Base-by-base conservation (phyloP, 2,329 filamentous ascomycete genomes). In the Periconia macrospinosa region DNA sequence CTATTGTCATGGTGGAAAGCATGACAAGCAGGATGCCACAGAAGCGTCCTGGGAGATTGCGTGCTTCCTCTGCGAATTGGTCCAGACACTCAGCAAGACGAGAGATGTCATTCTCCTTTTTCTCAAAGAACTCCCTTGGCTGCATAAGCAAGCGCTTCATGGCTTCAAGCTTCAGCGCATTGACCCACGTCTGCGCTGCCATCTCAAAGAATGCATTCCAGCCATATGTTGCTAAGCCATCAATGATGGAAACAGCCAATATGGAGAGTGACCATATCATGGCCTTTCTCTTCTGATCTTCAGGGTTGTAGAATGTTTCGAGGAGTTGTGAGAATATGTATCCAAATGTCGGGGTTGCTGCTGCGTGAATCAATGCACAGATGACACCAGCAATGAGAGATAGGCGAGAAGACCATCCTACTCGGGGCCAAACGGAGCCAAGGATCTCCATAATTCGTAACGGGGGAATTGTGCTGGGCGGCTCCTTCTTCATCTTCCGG, bases 1-100 rank as follows among this genome's bases (percentile, higher is more conserved):
- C 86, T n/a, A 88, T 82, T 0, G 76, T 52, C 17, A 90, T 80
- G 81, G 96, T 92, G 48, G 85, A 74, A 0, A 79, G 67, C 3
- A 89, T 86, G 10, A 88, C 83, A 14, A 92, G 79, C 1, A 88
- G 72, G 49, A 89, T 84, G 1, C 89, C 88, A 0, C 87, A 80
- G 65, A 96, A 96, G 1, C 89, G 84, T 1, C 90, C 89, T 0
- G 96, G 80, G 0, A 97, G 77, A 61, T 90, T 92, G 9, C 90
- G 84, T 84, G 94, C 92, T 68, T 96, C 91, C 69, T 97, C 92
- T 0, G 88, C 89, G 63, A 91, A 90, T 15, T 88, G 83, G 64
- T 96, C 91, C 0, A 97, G 81, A 43, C 83, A 88, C 55, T 90
- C 86, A 1, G 81, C 85, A 41, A 97, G 79, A 1, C 81, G 79